Base-by-base conservation (phyloP, 306 rosid genomes). In the Phaseolus lunatus region DNA sequence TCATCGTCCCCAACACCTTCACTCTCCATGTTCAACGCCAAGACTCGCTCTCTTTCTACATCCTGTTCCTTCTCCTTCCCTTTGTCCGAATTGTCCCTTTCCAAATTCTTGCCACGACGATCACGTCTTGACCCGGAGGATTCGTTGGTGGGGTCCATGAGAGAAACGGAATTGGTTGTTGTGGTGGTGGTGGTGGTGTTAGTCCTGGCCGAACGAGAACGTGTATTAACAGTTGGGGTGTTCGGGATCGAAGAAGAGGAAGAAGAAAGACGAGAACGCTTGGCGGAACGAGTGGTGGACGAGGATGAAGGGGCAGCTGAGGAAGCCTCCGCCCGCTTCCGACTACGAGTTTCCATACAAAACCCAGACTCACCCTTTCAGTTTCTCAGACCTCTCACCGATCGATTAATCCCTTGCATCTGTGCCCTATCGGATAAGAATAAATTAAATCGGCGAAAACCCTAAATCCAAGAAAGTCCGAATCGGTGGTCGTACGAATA, bases 261-360 rank as follows among this genome's bases (percentile, higher is more conserved):
- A 86, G 59, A 33, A 78, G 81, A 35, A n/a, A 85, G 84, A 81
- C 93, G 98, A 67, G 95, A 20, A 61, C 92, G 97, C 83, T 91
- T 93, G 81, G 16, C 59, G 15, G 96, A 79, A 80, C 91, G 94
- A 70, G 96, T 88, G 78, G 89, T 74, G 18, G 93, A 87, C 0
- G 90, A 88, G 6, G 98, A 85, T 78, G 96, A 91, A 82, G 96
- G 98, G 96, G 96, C 98, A 78, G 98, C 87, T 93, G 97, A 94
- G 92, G 97, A 88, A 84, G 94, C 98, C 97, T 94, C 98, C 94
- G 90, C 97, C 98, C 96, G 92, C 98, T 94, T 94, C 83, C 91
- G 97, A 88, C 97, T 94, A 50, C 97, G 97, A 91, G 98, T 91
- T 94, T 94, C 98, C 98, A 94, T 94, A 91, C 98, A 94, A 94